Base-by-base conservation (phyloP, 441 rosid species). In the Populus hybrid region DNA sequence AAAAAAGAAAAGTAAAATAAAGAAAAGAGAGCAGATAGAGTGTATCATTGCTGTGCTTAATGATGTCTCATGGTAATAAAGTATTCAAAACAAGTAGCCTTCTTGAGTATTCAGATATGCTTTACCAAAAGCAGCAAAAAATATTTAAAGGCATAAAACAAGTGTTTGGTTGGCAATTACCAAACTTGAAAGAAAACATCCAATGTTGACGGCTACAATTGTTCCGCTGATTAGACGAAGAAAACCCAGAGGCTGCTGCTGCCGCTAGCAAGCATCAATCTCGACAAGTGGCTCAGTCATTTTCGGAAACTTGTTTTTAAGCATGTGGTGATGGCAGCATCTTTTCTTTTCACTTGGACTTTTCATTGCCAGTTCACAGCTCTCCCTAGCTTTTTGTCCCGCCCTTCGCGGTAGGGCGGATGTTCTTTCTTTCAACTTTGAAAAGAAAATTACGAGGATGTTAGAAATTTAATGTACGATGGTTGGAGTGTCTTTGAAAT, bases 91-190 rank as follows among this genome's bases (percentile, higher is more conserved):
- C 30, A 30, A 28, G 64, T 0, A 18, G 64, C 4, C 19, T 21
- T 1, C 34, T 9, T 35, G 42, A 24, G 18, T 4, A 3, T 30
- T n/a, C 67, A 72, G 57, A 18, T 16, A 61, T 40, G 40, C 46
- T 67, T 67, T 19, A 67, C 8, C 4, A 50, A 67, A 75, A 75
- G 73, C 78, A 75, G 50, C 24, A 42, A 36, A 26, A 36, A 63
- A 36, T 36, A 14, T 42, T 18, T 23, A 23, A 14, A 53, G 24
- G 23, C 23, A 7, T 57, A 16, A 50, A 50, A 14, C 59, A 50
- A 50, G 18, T 16, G 59, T 14, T 16, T 50, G 18, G 59, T 50
- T 50, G 64, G 64, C 64, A n/a, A 19, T 57, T 19, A 57, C 64
- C 24, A n/a, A 19, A 57, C 64, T 7, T 57, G 23, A n/a, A 57